These are phyloP conservation scores for Microsporum audouinii DNA, from an alignment of 2,329 filamentous ascomycete genomes.

Conservation along the genomic window DNA sequence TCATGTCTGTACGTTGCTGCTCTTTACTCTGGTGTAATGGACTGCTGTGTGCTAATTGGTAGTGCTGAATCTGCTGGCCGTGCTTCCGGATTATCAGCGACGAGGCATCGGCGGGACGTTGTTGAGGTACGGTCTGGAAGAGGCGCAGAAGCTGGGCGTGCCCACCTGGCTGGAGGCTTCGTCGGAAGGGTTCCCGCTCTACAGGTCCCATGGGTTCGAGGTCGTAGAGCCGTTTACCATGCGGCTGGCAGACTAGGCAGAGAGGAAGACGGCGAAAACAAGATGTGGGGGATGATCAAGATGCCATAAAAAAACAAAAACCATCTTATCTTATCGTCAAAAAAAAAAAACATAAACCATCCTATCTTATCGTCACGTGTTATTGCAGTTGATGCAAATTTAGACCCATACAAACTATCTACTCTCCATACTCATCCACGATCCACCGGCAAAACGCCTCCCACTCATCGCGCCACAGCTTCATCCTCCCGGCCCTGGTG, in stretches of 20 bases:
- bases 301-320: background rate
- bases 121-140: conserved; percentile 18
- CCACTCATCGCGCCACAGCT: conserved; percentile 70
- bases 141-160: conserved; percentile 16
- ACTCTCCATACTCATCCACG: conserved; percentile 56
- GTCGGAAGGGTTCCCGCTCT: conserved; percentile 18
- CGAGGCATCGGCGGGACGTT: conserved; percentile 20
- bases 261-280: background rate
- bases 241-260: conserved; percentile 13
- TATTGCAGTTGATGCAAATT: background rate
- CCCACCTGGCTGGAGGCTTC: conserved; percentile 20
- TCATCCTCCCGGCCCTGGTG: conserved; percentile 58
- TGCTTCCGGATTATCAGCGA: conserved; percentile 22
- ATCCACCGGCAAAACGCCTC: conserved; percentile 89
- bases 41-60: background rate
- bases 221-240: conserved; percentile 14
- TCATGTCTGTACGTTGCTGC: conserved; percentile 12
- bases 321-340: background rate
- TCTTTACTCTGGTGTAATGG: no score
- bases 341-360: no score
- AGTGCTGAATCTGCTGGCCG: conserved; percentile 27
- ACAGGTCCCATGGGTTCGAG: conserved; percentile 21
- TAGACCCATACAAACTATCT: conserved; percentile 3
- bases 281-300: background rate
- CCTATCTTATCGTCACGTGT: background rate